These are phyloP conservation scores for Petunia hybrid DNA, from an alignment of 305 asterid genomes.

Conservation along the genomic window DNA sequence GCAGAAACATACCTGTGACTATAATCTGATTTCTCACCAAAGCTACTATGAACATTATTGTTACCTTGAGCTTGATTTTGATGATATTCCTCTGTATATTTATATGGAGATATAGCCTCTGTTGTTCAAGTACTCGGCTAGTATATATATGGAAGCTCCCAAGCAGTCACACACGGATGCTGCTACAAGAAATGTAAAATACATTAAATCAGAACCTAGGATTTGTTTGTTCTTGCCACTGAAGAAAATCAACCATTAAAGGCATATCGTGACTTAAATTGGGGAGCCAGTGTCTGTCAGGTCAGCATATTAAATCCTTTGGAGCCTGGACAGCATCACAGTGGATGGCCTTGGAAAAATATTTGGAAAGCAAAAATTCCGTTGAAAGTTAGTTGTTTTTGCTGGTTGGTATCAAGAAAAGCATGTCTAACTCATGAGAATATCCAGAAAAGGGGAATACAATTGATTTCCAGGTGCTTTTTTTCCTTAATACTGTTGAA, in stretches of 20 bases:
- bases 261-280: too few species aligned
- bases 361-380: background rate
- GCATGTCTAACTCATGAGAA: background rate
- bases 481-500: too few species aligned
- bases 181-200: too few species aligned
- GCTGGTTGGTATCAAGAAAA: background rate
- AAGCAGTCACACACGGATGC: too few species aligned
- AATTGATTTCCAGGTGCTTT: background rate
- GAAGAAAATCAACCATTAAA: too few species aligned
- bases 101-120: conserved; percentile 52
- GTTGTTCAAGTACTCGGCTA: conserved; percentile 39
- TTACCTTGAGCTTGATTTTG: conserved; percentile 34
- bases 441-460: background rate
- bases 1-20: conserved; percentile 60
- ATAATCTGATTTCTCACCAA: conserved; percentile 38
- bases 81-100: conserved; percentile 28
- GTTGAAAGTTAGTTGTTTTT: background rate
- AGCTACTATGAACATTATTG: conserved; percentile 33
- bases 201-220: too few species aligned
- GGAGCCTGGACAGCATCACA: background rate
- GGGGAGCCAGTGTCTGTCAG: background rate
- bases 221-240: too few species aligned
- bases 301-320: background rate
- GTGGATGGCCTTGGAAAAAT: background rate
- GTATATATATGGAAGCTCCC: too few species aligned